Base-by-base conservation (phyloP, 176 grass and related monocot genomes). In the Aegilops longissima region DNA sequence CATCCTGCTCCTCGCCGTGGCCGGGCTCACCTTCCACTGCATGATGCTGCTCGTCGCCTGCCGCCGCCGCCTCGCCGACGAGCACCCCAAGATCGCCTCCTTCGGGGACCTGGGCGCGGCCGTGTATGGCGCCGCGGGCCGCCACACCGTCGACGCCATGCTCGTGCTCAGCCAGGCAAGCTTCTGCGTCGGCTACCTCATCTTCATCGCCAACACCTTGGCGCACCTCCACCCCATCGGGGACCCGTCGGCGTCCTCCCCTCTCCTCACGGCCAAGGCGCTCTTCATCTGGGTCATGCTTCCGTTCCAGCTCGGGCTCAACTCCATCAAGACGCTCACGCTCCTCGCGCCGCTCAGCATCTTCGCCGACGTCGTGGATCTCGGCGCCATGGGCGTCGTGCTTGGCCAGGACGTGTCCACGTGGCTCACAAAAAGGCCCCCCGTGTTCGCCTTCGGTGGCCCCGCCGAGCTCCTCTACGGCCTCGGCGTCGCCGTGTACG, bases 101-200 rank as follows among this genome's bases (percentile, higher is more conserved):
- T 96, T 98, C 70, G 97, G 97, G 23, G 97, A 98, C 35, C 90
- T 98, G 25, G 97, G 97, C 23, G 73, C 87, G 11, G 92, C 92
- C 29, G 83, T 96, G 18, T 91, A 75, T 12, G 97, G 97, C 76
- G 7, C 79, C 2, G 17, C 66, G 2, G 97, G 97, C 2, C 90
- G 97, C 7, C 90, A 94, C 75, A 86, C 85, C 20, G 90, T 98
- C 4, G 97, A 96, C 81, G 44, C 61, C 52, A 98, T 98, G 97
- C 95, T 98, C 81, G 97, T 98, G 68, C 93, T 98, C 93, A 96
- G 94, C 88, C 97, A 98, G 82, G 65, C 85, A 33, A 95, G 94
- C 23, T 98, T 98, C 87, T 98, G 94, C 86, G 86, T 96, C 38
- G 94, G 97, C 34, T 98, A 98, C 92, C 87, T 98, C 21, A 88